These are phyloP conservation scores for Trichosporon ovoides DNA, from an alignment of 1,284 basidiomycete genomes.

Conservation along the genomic window DNA sequence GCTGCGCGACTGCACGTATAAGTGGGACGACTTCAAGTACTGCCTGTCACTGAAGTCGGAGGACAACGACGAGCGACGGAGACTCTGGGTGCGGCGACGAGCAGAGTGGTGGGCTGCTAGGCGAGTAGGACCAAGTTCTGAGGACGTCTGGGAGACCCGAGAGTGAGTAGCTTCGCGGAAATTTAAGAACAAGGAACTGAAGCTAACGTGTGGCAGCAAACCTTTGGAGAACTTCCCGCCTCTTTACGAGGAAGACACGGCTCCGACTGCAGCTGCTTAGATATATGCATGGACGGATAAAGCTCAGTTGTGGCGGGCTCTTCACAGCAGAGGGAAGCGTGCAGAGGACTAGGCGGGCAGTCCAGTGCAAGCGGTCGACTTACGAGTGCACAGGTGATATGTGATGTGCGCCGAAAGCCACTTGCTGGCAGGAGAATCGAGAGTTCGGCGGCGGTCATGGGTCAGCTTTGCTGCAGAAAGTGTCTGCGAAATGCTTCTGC, in stretches of 20 bases:
- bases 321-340: too few species aligned
- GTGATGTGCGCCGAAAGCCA: too few species aligned
- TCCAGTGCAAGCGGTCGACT: too few species aligned
- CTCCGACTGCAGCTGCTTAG: background rate
- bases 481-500: too few species aligned
- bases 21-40: constrained; percentile 91
- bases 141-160: constrained; percentile 88
- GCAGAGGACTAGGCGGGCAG: too few species aligned
- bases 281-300: too few species aligned
- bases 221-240: constrained; percentile 44
- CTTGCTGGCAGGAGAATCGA: too few species aligned
- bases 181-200: too few species aligned
- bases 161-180: constrained; percentile 61
- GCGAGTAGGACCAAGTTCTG: constrained; percentile 69
- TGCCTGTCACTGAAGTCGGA: constrained; percentile 79
- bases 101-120: constrained; percentile 88
- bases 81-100: constrained; percentile 74
- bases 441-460: too few species aligned
- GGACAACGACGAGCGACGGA: constrained; percentile 67
- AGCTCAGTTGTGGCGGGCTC: too few species aligned
- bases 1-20: constrained; percentile 67
- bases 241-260: constrained; percentile 27
- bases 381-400: too few species aligned
- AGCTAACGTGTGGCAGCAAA: constrained; percentile 17
- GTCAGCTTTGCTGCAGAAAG: too few species aligned